Percentiles rank a stretch among this genome's conserved stretches.
phyloP scores from a whole-genome alignment of 176 grass and related monocot genomes.

The Ampelocalamus luodianensis region DNA sequence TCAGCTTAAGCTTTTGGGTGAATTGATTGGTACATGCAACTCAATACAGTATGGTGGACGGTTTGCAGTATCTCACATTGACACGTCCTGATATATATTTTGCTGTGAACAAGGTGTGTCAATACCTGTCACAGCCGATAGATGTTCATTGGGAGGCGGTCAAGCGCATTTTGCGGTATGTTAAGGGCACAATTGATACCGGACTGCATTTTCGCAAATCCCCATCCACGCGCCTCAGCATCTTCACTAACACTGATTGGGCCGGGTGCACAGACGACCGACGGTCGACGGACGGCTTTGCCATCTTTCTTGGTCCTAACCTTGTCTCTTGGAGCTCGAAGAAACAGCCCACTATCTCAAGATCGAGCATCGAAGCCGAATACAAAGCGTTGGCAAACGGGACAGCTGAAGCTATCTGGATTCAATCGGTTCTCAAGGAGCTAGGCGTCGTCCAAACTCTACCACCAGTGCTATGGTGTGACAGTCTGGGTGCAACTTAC shows the following conservation, averaged over 20 bases:
- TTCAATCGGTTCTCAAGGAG: neutral
- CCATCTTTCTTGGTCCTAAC: neutral
- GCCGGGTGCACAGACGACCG: neutral
- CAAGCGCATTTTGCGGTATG: neutral
- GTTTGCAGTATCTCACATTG: neutral
- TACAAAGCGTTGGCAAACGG: neutral
- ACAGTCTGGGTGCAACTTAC: neutral
- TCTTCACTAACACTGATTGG: neutral
- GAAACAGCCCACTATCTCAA: neutral
- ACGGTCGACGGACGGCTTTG: neutral
- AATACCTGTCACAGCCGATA: neutral
- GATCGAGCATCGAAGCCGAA: neutral
- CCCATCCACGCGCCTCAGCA: neutral
- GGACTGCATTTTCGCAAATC: neutral
- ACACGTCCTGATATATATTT: neutral
- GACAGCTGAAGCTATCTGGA: neutral
- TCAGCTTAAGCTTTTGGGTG: no score
- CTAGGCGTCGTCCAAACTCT: accelerated
- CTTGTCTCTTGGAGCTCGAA: neutral
- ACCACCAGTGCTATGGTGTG: neutral
- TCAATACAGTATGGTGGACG: neutral
- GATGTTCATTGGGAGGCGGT: neutral
- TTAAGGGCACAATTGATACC: neutral
- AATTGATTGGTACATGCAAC: no score
- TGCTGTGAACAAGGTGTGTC: neutral